These are phyloP conservation scores for Moesziomyces globuligerus DNA, from an alignment of 1,284 basidiomycete species.

Conservation along the genomic window DNA sequence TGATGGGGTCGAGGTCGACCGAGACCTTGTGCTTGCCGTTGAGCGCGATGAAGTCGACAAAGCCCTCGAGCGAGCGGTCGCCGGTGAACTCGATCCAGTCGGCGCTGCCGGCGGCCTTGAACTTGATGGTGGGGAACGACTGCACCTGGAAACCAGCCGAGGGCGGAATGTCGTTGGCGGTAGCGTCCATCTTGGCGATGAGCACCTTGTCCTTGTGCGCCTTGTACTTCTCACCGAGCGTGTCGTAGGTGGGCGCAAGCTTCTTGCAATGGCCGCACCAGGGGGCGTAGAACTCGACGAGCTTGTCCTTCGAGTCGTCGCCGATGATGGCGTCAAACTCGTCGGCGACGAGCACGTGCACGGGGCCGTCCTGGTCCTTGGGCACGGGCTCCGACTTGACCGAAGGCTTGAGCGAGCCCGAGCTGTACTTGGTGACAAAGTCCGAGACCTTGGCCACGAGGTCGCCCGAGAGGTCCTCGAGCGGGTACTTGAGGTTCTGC, in stretches of 20 bases:
- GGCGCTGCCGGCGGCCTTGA: slow-evolving; percentile 86
- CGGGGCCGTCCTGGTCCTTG: slow-evolving; percentile 81
- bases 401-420: slow-evolving; percentile 80
- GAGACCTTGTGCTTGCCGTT: slow-evolving; percentile 65
- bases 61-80: slow-evolving; percentile 64
- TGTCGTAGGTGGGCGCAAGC: slow-evolving; percentile 93
- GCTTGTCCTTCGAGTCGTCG: slow-evolving; percentile 89
- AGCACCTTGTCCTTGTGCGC: slow-evolving; percentile 79
- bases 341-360: slow-evolving; percentile 86
- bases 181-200: slow-evolving; percentile 91
- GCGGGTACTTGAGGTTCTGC: slow-evolving; percentile 88
- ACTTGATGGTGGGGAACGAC: slow-evolving; percentile 96
- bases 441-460: slow-evolving; percentile 70
- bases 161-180: slow-evolving; percentile 93
- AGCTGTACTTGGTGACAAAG: slow-evolving; percentile 77
- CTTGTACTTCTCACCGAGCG: slow-evolving; percentile 85
- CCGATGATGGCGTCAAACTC: slow-evolving; percentile 84
- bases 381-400: slow-evolving; percentile 93
- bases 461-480: slow-evolving; percentile 76
- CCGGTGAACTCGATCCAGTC: slow-evolving; percentile 79
- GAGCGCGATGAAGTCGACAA: slow-evolving; percentile 62
- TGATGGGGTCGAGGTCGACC: slow-evolving; percentile 49
- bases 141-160: slow-evolving; percentile 78
- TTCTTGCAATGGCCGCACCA: slow-evolving; percentile 91
- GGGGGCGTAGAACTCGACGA: slow-evolving; percentile 92